phyloP scores from a whole-genome alignment of 2,329 filamentous ascomycete species.

The Diplodia scrobiculata region DNA sequence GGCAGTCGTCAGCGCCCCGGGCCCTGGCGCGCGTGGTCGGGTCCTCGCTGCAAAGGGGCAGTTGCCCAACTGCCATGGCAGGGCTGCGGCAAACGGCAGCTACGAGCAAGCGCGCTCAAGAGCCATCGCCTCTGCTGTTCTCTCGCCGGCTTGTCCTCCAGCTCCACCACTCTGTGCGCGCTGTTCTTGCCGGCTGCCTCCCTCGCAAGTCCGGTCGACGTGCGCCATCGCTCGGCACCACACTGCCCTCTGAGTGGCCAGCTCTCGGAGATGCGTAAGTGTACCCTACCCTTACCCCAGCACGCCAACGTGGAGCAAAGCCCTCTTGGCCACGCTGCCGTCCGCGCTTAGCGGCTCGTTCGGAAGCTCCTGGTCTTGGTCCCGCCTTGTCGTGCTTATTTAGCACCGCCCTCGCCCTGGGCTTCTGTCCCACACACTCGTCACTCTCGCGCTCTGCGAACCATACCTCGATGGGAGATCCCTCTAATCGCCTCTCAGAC shows the following conservation, averaged over 20 bases:
- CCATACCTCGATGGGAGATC: slow-evolving; percentile 57
- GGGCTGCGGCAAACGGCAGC: slow-evolving; percentile 18
- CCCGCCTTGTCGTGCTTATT: slow-evolving; percentile 25
- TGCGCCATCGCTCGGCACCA: slow-evolving; percentile 3
- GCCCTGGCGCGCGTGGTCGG: background rate
- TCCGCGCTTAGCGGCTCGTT: slow-evolving; percentile 14
- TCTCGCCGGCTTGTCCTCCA: background rate
- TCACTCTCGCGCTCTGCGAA: slow-evolving; percentile 27
- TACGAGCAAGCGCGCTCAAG: background rate
- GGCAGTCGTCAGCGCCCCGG: background rate
- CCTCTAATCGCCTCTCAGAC: slow-evolving; percentile 56
- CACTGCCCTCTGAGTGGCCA: slow-evolving; percentile 26
- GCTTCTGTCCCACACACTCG: slow-evolving; percentile 22
- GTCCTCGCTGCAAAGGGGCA: slow-evolving; percentile 2
- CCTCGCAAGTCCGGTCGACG: slow-evolving; percentile 11
- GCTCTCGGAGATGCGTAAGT: slow-evolving; percentile 26
- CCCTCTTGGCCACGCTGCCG: slow-evolving; percentile 21
- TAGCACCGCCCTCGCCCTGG: slow-evolving; percentile 4
- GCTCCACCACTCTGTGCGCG: background rate
- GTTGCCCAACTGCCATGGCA: slow-evolving; percentile 12
- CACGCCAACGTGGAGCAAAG: slow-evolving; percentile 27
- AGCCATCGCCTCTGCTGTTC: background rate
- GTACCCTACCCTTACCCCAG: slow-evolving; percentile 11
- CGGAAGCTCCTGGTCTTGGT: slow-evolving; percentile 22
- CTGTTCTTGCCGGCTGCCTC: background rate